A percentile compares a stretch with the other conserved stretches of the same genome.
Evolutionary conservation across 257 asterid species (phyloP).

Genomic region (Dorcoceras hygrometricum): DNA sequence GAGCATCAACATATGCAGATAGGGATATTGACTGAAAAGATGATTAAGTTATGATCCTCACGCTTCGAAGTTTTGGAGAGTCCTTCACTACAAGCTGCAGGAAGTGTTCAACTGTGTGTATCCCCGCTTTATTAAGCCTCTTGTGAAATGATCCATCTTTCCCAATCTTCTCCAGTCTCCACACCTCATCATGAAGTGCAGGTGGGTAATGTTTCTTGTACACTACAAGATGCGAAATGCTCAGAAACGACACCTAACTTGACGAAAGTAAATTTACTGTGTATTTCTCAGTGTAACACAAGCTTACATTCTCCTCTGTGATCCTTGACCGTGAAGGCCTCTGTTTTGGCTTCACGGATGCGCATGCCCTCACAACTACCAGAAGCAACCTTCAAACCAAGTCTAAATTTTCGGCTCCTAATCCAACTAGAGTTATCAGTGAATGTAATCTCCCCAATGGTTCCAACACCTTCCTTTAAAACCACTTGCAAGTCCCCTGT

Average conservation of each 20-base stretch:
- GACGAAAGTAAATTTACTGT: constrained; percentile 12
- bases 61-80: constrained; percentile 74
- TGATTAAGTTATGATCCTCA: constrained; percentile 39
- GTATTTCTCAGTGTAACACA: constrained; percentile 11
- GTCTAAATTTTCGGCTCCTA: constrained; percentile 88
- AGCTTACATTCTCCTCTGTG: constrained; percentile 97
- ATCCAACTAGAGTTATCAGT: constrained; percentile 99
- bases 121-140: constrained; percentile 78
- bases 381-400: constrained; percentile 76
- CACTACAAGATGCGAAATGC: constrained; percentile 46
- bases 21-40: constrained; percentile 6
- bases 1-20: constrained; percentile 20
- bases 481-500: constrained; percentile 78
- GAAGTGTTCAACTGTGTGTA: constrained; percentile 80
- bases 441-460: constrained; percentile 79
- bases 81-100: constrained; percentile 69
- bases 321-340: constrained; percentile 95
- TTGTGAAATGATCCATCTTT: constrained; percentile 96
- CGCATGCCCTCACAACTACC: constrained; percentile 56
- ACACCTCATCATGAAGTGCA: constrained; percentile 81
- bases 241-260: constrained; percentile 21
- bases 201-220: constrained; percentile 99
- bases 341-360: constrained; percentile 92
- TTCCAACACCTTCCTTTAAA: constrained; percentile 85
- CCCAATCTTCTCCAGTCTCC: constrained; percentile 97